Percentiles rank a stretch among this genome's conserved stretches.
phyloP scores from a whole-genome alignment of 1,284 basidiomycete genomes.

The Ceratobasidium sp. region DNA sequence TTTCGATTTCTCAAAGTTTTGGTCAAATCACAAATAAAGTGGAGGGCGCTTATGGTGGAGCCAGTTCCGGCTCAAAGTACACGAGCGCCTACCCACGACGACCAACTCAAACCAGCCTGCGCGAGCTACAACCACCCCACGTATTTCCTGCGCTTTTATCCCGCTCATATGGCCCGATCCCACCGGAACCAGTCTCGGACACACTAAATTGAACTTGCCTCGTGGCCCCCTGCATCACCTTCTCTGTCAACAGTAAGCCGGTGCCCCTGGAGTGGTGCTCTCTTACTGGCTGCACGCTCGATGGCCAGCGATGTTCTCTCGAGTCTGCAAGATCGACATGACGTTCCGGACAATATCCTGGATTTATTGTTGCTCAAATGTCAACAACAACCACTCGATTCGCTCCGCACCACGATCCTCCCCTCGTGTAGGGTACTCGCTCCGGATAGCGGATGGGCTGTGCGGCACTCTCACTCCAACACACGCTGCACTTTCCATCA shows the following conservation, averaged over 20 bases:
- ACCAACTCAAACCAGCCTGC: too few species aligned
- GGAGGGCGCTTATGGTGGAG: too few species aligned
- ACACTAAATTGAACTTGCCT: slow-evolving; percentile 27
- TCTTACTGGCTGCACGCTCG: neutral
- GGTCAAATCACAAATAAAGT: slow-evolving; percentile 34
- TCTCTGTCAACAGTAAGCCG: slow-evolving; percentile 3
- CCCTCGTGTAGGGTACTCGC: slow-evolving; percentile 8
- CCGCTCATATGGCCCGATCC: neutral
- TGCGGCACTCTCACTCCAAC: slow-evolving; percentile 24
- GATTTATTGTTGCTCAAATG: slow-evolving; percentile 1
- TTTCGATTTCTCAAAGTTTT: slow-evolving; percentile 42
- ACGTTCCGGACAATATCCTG: slow-evolving; percentile 22
- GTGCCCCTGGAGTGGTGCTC: neutral
- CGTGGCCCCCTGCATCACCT: slow-evolving; percentile 35
- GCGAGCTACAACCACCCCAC: neutral
- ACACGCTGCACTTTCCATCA: slow-evolving; percentile 15
- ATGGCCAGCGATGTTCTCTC: neutral
- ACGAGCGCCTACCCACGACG: too few species aligned
- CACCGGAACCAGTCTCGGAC: neutral
- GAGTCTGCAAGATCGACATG: slow-evolving; percentile 21
- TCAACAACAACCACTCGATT: neutral
- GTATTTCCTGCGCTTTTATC: slow-evolving; percentile 8
- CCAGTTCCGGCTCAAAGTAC: too few species aligned
- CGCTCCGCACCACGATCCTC: neutral
- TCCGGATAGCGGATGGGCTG: slow-evolving; percentile 14